phyloP scores from a whole-genome alignment of 2,329 filamentous ascomycete genomes.

The Fusarium miscanthi region DNA sequence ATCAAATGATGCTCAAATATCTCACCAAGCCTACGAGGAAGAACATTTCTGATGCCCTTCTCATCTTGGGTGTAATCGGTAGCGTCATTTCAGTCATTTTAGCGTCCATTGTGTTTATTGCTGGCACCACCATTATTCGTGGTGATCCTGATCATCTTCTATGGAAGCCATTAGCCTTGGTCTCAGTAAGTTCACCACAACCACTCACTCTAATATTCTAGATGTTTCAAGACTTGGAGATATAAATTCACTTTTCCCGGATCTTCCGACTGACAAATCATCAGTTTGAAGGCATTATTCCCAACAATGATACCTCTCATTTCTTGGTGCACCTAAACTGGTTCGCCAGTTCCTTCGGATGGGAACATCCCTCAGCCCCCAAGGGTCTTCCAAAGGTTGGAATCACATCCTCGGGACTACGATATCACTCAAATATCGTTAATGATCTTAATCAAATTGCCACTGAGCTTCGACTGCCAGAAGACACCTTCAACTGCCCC shows the following conservation, averaged over 20 bases:
- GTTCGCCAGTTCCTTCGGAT: slow-evolving; percentile 42
- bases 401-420: slow-evolving; percentile 30
- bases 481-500: slow-evolving; percentile 39
- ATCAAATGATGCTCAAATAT: slow-evolving; percentile 27
- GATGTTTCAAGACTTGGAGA: background rate
- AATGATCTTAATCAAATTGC: slow-evolving; percentile 40
- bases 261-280: background rate
- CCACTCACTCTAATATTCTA: background rate
- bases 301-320: slow-evolving; percentile 42
- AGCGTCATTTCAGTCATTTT: slow-evolving; percentile 37
- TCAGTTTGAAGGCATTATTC: slow-evolving; percentile 43
- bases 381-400: slow-evolving; percentile 39
- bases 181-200: slow-evolving; percentile 37
- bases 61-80: slow-evolving; percentile 34
- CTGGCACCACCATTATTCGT: slow-evolving; percentile 39
- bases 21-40: slow-evolving; percentile 32
- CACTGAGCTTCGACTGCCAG: slow-evolving; percentile 33
- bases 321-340: slow-evolving; percentile 44
- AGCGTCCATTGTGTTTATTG: slow-evolving; percentile 33
- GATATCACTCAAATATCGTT: slow-evolving; percentile 32
- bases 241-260: background rate
- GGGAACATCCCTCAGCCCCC: slow-evolving; percentile 44
- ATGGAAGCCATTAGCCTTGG: slow-evolving; percentile 39
- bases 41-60: slow-evolving; percentile 28
- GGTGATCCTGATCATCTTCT: slow-evolving; percentile 31